Conservation (phyloP, 306 rosid genomes). For the Lagenaria siceraria region DNA sequence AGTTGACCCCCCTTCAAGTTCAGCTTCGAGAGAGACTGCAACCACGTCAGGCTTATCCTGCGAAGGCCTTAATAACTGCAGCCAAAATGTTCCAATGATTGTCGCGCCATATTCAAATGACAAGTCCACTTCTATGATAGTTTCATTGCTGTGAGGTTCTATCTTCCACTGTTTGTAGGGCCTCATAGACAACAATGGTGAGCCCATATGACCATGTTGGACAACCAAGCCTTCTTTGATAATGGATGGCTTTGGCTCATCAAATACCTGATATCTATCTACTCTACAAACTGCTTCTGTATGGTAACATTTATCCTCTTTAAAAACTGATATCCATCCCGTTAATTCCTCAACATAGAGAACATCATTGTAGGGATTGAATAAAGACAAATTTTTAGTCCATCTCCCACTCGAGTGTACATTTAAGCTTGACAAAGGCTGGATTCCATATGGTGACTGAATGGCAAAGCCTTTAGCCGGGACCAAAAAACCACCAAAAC, state of each 20-base stretch:
- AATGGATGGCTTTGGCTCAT: slow-evolving; percentile 27
- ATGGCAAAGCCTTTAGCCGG: slow-evolving; percentile 64
- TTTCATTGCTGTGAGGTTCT: slow-evolving; percentile 55
- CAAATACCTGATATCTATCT: slow-evolving; percentile 32
- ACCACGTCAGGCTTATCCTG: slow-evolving; percentile 51
- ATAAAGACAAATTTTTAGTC: slow-evolving; percentile 61
- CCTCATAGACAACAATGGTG: slow-evolving; percentile 48
- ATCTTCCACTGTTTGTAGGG: slow-evolving; percentile 77
- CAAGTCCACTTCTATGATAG: slow-evolving; percentile 60
- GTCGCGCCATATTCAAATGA: slow-evolving; percentile 47
- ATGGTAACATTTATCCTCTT: slow-evolving; percentile 40
- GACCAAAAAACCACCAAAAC: slow-evolving; percentile 72
- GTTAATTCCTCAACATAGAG: slow-evolving; percentile 61
- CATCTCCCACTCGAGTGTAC: slow-evolving; percentile 58
- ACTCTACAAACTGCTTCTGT: slow-evolving; percentile 63
- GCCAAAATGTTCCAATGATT: slow-evolving; percentile 62
- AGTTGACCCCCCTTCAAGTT: slow-evolving; percentile 25
- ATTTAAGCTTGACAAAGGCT: slow-evolving; percentile 41
- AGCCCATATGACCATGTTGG: slow-evolving; percentile 41
- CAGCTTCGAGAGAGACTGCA: slow-evolving; percentile 76
- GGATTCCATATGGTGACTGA: slow-evolving; percentile 76
- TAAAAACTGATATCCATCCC: slow-evolving; percentile 58
- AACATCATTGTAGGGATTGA: slow-evolving; percentile 66
- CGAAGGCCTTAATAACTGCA: slow-evolving; percentile 60
- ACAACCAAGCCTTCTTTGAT: slow-evolving; percentile 56